Percentiles rank a stretch among this genome's conserved stretches.
These are phyloP conservation scores for Austroboletus olivaceoglutinosus DNA, from an alignment of 1,284 basidiomycete species.

Conservation along the genomic window DNA sequence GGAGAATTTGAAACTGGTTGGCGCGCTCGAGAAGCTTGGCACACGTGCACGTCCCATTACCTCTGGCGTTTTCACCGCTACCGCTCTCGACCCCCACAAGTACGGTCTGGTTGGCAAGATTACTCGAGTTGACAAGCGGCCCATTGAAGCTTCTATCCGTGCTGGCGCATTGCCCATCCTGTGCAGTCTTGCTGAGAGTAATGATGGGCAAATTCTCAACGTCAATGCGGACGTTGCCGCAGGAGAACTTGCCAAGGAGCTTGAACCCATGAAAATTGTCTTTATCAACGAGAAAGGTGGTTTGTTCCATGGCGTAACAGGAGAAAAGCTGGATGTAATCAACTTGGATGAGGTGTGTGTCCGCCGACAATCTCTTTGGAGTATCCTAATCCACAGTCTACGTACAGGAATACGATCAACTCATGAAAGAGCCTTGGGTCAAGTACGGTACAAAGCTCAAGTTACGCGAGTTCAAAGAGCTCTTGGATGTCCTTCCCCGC, in stretches of 20 bases:
- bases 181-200: conserved; percentile 87
- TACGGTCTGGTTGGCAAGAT: conserved; percentile 96
- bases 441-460: conserved; percentile 99
- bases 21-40: conserved; percentile 86
- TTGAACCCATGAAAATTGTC: conserved; percentile 99
- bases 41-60: conserved; percentile 95
- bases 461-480: conserved; percentile 98
- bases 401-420: conserved; percentile 84
- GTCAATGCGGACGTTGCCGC: conserved; percentile 97
- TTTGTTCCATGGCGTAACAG: conserved; percentile 94
- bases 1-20: conserved; percentile 91
- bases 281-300: conserved; percentile 99
- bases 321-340: conserved; percentile 93
- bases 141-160: conserved; percentile 90
- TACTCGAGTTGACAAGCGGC: conserved; percentile 89
- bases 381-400: conserved; percentile 2
- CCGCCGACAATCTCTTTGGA: neutral
- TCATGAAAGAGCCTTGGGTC: conserved; percentile 99
- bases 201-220: conserved; percentile 92
- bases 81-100: conserved; percentile 90
- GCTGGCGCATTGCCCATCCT: conserved; percentile 93
- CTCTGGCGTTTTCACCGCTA: conserved; percentile 92
- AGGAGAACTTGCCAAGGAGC: conserved; percentile 92
- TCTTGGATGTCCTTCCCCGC: conserved; percentile 96
- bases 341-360: conserved; percentile 89